A percentile compares a stretch with the other conserved stretches of the same genome.
Evolutionary conservation across 139 green algal genomes (phyloP).

Genomic region (Pedinophyceae sp.): DNA sequence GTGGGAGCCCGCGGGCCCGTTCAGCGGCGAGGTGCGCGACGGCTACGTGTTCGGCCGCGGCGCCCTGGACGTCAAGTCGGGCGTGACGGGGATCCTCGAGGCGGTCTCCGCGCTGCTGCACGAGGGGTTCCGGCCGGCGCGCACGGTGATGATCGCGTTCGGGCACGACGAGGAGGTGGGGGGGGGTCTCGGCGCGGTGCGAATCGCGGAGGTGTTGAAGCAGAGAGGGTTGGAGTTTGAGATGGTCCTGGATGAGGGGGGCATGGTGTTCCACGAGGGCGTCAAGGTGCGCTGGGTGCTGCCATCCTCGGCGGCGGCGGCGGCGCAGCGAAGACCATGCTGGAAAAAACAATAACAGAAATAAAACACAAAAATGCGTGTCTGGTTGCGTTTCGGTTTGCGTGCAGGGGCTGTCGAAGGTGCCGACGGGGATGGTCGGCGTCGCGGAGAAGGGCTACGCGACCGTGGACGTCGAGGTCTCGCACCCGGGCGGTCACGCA

Average conservation of each 20-base stretch:
- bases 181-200: slow-evolving; percentile 23
- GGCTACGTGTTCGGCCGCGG: slow-evolving; percentile 53
- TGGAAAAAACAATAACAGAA: not conserved
- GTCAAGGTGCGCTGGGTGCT: slow-evolving; percentile 8
- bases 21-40: slow-evolving; percentile 6
- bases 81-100: slow-evolving; percentile 38
- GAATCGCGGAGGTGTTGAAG: slow-evolving; percentile 24
- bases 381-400: not conserved
- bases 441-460: slow-evolving; percentile 36
- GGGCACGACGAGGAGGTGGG: slow-evolving; percentile 67
- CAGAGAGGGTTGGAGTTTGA: slow-evolving; percentile 17
- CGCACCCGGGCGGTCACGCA: too few relatives aligned
- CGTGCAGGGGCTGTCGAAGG: slow-evolving; percentile 2
- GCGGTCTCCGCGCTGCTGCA: slow-evolving; percentile 30
- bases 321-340: not conserved
- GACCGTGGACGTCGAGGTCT: not conserved
- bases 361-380: not conserved
- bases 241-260: slow-evolving; percentile 55
- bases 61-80: slow-evolving; percentile 46
- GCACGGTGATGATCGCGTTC: slow-evolving; percentile 46
- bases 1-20: slow-evolving; percentile 23
- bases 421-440: slow-evolving; percentile 38
- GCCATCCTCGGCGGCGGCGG: slow-evolving; percentile 17
- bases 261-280: slow-evolving; percentile 6
- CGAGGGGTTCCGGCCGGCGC: slow-evolving; percentile 14